phyloP scores from a whole-genome alignment of 495 filamentous ascomycete genomes.

The Thermothielavioides terrestris region DNA sequence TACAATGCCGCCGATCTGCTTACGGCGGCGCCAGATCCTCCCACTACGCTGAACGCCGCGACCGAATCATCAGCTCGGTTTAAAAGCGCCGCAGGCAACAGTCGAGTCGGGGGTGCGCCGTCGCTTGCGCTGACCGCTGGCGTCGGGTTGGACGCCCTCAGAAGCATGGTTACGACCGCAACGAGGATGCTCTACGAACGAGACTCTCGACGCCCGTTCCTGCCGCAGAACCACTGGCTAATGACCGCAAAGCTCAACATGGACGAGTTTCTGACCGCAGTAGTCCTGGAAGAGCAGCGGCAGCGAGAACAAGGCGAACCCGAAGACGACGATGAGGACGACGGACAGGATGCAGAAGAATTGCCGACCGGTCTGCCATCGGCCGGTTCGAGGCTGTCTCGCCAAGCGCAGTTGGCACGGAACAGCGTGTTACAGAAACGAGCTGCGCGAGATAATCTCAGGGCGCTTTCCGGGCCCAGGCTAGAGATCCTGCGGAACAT shows the following conservation, averaged over 20 bases:
- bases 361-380: neutral
- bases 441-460: conserved; percentile 53
- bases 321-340: conserved; percentile 40
- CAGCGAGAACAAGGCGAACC: conserved; percentile 49
- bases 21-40: conserved; percentile 1
- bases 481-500: conserved; percentile 90
- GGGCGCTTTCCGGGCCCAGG: conserved; percentile 70
- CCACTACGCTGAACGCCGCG: neutral
- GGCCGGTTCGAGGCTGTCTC: conserved; percentile 24
- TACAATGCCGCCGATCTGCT: conserved; percentile 63
- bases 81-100: neutral
- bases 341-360: conserved; percentile 35
- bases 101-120: neutral
- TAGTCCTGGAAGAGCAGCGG: conserved; percentile 81
- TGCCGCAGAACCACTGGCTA: conserved; percentile 79
- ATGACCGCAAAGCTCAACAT: conserved; percentile 91
- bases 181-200: conserved; percentile 85
- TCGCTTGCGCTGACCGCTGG: conserved; percentile 33
- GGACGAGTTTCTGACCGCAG: conserved; percentile 77
- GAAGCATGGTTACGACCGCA: conserved; percentile 71
- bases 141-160: conserved; percentile 70
- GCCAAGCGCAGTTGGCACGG: conserved; percentile 31
- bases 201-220: conserved; percentile 81
- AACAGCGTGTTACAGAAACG: conserved; percentile 55
- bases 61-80: neutral